Base-by-base conservation (phyloP, 2,329 filamentous ascomycete species). In the Colletotrichum gigasporum region DNA sequence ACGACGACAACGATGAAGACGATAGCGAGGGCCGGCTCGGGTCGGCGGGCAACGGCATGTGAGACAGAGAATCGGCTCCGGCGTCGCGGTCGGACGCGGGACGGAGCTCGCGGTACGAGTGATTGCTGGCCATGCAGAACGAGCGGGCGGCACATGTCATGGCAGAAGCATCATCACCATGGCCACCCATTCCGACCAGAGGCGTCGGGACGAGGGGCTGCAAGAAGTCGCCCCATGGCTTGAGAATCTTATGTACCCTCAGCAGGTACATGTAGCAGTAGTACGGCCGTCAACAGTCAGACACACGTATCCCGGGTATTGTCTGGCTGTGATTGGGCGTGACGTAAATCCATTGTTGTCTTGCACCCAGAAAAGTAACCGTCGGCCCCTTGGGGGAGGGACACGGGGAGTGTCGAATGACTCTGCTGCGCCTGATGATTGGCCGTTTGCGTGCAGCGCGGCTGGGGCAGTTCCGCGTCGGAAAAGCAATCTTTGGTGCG, bases 71-170 rank as follows among this genome's bases (percentile, higher is more conserved):
- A n/a, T n/a, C n/a, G n/a, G n/a, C n/a, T n/a, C n/a, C n/a, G 4
- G 18, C 20, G 18, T 16, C 42, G 30, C 24, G 4, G 8, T 44
- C 45, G 7, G 28, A 26, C 3, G 48, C 55, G 34, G 48, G 61
- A 48, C 55, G 56, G 20, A 64, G 32, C 16, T 61, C 56, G 47
- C 61, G 41, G 14, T 48, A 48, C 28, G 24, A 30, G 12, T 11
- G 47, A 12, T 16, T 24, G 22, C 22, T 28, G 48, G 34, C 42
- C 55, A 52, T 63, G 9, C 18, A 35, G 20, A 14, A n/a, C n/a
- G n/a, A n/a, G n/a, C 10, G 12, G 18, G 7, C n/a, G 10, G 7
- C 7, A 10, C n/a, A 14, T 4, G 9, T 42, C 14, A 37, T 20
- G 7, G 3, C 11, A 3, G 0, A 22, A 7, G 10, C 10, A 14